phyloP scores from a whole-genome alignment of 1,139 yeast species.

The Debaryomycetaceae sp. region DNA sequence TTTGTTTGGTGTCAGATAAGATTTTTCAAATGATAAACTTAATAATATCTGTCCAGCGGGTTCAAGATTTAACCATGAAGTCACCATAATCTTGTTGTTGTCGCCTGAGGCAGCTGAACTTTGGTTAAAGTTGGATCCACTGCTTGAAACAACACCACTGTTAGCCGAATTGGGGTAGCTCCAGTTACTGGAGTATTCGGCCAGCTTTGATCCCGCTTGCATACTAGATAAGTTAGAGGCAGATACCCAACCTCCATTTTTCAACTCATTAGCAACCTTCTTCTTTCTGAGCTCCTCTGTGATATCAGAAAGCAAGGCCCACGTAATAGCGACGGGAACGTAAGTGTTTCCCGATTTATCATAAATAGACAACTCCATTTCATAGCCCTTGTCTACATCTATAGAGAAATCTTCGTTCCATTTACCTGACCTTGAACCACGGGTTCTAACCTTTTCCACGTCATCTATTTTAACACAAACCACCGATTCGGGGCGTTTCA shows the following conservation, averaged over 20 bases:
- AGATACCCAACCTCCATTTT: constrained; percentile 82
- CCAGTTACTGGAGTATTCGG: constrained; percentile 2
- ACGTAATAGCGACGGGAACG: constrained; percentile 89
- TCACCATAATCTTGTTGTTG: constrained; percentile 35
- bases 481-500: constrained; percentile 76
- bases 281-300: constrained; percentile 93
- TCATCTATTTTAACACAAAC: constrained; percentile 84
- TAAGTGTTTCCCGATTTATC: constrained; percentile 66
- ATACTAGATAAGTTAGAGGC: constrained; percentile 53
- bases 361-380: constrained; percentile 81
- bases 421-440: constrained; percentile 69
- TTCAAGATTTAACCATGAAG: constrained; percentile 89
- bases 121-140: not conserved
- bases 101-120: constrained; percentile 4
- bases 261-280: constrained; percentile 73
- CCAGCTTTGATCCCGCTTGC: constrained; percentile 16
- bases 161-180: not conserved
- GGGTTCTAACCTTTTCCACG: constrained; percentile 73
- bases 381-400: constrained; percentile 86
- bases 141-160: not conserved
- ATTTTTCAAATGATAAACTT: constrained; percentile 75
- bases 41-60: constrained; percentile 89
- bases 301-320: constrained; percentile 86
- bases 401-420: constrained; percentile 84
- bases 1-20: constrained; percentile 49